These are phyloP conservation scores for Acacia crassicarpa DNA, from an alignment of 306 rosid genomes.

Conservation along the genomic window DNA sequence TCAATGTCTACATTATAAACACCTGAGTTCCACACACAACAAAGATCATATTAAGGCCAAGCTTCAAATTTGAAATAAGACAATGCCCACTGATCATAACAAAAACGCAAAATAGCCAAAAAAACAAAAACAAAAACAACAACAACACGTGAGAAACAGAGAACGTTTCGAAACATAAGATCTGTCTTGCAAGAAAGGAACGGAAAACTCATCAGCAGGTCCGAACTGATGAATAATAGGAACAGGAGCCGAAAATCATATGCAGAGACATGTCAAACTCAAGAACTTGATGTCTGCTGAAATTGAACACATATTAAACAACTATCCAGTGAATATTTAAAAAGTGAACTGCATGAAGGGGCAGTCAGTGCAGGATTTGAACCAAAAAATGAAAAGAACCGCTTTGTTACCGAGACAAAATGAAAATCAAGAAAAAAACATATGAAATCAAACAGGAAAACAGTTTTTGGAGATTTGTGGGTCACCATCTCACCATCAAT, in stretches of 20 bases:
- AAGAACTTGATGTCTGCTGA: background rate
- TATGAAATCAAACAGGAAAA: background rate
- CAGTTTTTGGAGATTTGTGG: background rate
- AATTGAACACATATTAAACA: background rate
- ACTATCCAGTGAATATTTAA: background rate
- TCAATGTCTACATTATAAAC: constrained; percentile 61
- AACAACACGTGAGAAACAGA: background rate
- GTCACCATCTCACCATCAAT: constrained; percentile 52
- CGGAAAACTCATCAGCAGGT: background rate
- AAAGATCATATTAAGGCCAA: background rate
- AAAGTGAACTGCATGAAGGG: background rate
- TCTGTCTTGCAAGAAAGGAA: background rate
- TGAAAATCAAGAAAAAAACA: background rate
- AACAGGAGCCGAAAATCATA: background rate
- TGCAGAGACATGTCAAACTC: background rate
- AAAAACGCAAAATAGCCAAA: background rate
- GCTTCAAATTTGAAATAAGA: background rate
- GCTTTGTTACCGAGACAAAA: background rate
- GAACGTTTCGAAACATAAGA: background rate
- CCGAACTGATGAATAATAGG: background rate
- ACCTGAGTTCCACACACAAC: constrained; percentile 42
- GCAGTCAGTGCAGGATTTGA: background rate
- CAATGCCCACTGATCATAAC: background rate
- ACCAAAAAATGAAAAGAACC: background rate
- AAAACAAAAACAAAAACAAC: no score